A percentile compares a stretch with the other conserved stretches of the same genome.
Conservation (phyloP, 805 yeast genomes). For the Yarrowia bubula region DNA sequence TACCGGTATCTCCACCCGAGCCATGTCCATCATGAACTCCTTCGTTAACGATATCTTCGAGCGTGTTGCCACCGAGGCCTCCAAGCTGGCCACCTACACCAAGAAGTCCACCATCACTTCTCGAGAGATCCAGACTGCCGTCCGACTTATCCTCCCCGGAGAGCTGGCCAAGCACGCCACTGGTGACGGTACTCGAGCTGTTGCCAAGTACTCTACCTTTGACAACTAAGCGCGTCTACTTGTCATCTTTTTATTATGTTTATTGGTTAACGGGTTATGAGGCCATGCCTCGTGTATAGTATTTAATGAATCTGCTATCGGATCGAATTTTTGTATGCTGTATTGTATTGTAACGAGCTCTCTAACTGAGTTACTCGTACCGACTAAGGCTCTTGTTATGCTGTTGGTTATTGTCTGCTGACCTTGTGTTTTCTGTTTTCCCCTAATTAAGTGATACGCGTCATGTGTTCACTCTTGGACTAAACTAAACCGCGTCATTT, state of each 20-base stretch:
- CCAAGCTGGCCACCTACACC: constrained; percentile 98
- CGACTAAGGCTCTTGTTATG: too few relatives aligned
- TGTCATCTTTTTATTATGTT: constrained; percentile 22
- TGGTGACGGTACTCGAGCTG: constrained; percentile 98
- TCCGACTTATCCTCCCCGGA: constrained; percentile 96
- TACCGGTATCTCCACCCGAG: constrained; percentile 98
- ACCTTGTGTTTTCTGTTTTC: too few relatives aligned
- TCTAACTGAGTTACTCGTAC: background rate
- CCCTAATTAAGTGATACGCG: too few relatives aligned
- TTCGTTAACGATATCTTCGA: constrained; percentile 97
- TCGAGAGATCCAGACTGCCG: constrained; percentile 98
- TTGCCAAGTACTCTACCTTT: constrained; percentile 85
- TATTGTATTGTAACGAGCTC: background rate
- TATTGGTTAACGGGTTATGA: constrained; percentile 27
- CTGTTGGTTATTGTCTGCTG: too few relatives aligned
- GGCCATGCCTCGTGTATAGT: constrained; percentile 25
- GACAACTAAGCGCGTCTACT: constrained; percentile 20
- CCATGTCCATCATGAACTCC: constrained; percentile 98
- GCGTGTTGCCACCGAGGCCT: constrained; percentile 97
- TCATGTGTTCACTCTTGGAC: too few relatives aligned
- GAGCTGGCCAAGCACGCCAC: constrained; percentile 98
- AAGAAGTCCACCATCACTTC: constrained; percentile 97
- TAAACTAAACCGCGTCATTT: too few relatives aligned
- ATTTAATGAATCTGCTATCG: constrained; percentile 25
- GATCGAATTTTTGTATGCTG: background rate